Evolutionary conservation across 2,329 filamentous ascomycete genomes (phyloP).

Genomic region (Escovopsis sp.): DNA sequence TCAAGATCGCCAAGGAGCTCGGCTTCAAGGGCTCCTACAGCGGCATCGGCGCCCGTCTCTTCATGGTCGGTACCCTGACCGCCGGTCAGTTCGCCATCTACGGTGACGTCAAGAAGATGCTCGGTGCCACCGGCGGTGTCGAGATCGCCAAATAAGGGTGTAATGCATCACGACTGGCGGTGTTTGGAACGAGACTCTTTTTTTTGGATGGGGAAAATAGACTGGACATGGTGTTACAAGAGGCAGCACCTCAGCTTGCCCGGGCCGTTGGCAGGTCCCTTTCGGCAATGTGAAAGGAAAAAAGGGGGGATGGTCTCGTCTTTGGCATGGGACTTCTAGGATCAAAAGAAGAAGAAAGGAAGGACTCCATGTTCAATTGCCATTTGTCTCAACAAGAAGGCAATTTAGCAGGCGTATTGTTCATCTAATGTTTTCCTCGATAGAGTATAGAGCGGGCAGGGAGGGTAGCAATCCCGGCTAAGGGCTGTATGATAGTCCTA

Average conservation of each 20-base stretch:
- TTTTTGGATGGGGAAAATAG: no score
- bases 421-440: conserved; percentile 6
- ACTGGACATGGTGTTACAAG: no score
- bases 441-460: conserved; percentile 7
- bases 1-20: conserved; percentile 83
- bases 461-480: conserved; percentile 4
- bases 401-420: conserved; percentile 4
- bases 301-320: neutral
- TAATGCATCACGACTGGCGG: no score
- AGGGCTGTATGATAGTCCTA: conserved; percentile 7
- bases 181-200: no score
- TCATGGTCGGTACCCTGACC: conserved; percentile 55
- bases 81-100: conserved; percentile 85
- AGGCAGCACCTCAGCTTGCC: conserved; percentile 5
- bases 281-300: no score
- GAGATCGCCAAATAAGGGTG: conserved; percentile 37
- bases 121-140: conserved; percentile 62
- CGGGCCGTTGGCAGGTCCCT: conserved; percentile 1
- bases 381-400: conserved; percentile 1
- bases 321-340: conserved; percentile 1
- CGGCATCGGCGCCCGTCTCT: conserved; percentile 61
- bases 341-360: neutral
- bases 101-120: conserved; percentile 53
- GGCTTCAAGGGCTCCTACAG: conserved; percentile 63
- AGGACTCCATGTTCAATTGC: conserved; percentile 4